These are phyloP conservation scores for Trichoderma breve DNA, from an alignment of 2,329 filamentous ascomycete species.

Conservation along the genomic window DNA sequence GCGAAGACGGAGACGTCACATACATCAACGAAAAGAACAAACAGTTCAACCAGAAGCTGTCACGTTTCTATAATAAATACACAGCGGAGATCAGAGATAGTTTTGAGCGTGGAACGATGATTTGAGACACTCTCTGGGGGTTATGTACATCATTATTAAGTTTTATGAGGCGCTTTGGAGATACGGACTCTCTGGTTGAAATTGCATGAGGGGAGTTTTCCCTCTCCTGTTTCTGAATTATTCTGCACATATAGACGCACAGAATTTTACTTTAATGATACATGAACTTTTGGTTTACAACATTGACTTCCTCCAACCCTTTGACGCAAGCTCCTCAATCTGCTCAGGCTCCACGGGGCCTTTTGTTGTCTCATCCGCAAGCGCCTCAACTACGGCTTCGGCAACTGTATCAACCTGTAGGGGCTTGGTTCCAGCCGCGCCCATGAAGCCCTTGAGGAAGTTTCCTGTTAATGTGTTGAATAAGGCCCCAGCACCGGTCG, in stretches of 20 bases:
- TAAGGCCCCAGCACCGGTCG: constrained; percentile 69
- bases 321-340: constrained; percentile 78
- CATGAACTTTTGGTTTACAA: constrained; percentile 48
- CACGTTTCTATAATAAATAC: constrained; percentile 97
- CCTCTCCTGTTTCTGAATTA: neutral
- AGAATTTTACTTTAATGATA: neutral
- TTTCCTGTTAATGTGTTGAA: constrained; percentile 78
- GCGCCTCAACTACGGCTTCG: constrained; percentile 83
- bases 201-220: neutral
- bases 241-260: constrained; percentile 27
- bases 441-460: constrained; percentile 72
- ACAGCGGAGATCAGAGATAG: constrained; percentile 95
- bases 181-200: neutral
- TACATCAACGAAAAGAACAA: constrained; percentile 99
- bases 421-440: constrained; percentile 80
- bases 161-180: neutral
- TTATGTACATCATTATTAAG: neutral
- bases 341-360: constrained; percentile 75
- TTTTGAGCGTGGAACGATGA: constrained; percentile 96
- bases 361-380: constrained; percentile 68
- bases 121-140: constrained; percentile 46
- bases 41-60: constrained; percentile 97
- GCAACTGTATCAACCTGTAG: constrained; percentile 84
- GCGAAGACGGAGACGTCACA: constrained; percentile 87
- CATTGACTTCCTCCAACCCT: constrained; percentile 89